Base-by-base conservation (phyloP, 306 rosid species). In the Sicyos baderoa region DNA sequence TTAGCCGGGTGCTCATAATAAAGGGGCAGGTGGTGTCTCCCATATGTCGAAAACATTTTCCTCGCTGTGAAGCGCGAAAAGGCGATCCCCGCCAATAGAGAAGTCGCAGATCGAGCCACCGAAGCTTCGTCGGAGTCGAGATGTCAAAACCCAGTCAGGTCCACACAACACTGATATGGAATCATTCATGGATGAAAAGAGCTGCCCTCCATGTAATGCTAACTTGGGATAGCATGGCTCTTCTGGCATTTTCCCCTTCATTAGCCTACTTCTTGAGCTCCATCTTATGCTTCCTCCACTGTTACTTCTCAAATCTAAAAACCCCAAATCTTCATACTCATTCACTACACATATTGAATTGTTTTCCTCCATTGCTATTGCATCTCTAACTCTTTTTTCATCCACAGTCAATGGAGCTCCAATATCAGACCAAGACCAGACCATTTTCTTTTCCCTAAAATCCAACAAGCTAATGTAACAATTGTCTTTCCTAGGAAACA, bases 81-180 rank as follows among this genome's bases (percentile, higher is more conserved):
- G 95, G 68, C 99, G 81, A 72, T 88, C 99, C 18, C 99, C 99
- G 2, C 97, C 97, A 18, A 93, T 93, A 29, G 99, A 90, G 61
- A 93, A 88, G 51, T 93, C 99, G 60, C 96, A 93, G 51, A 93
- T 93, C 0, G 99, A 93, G 67, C 99, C 97, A 32, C 96, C 97
- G 67, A 79, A 60, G 77, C 91, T 84, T 47, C 91, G 54, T 18
- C 96, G 76, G 15, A 93, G 94, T 80, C 97, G 75, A 3, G 99
- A 88, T 0, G 99, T 93, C 49, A 90, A 71, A 75, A 88, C 97
- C 88, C 97, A 88, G 2, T 93, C 96, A 47, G 97, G 88, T 8
- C 96, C 99, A 77, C 94, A 87, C 54, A 93, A 86, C 67, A 90
- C 99, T 0, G 99, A 93, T 67, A 93, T 86, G 11, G 84, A 86